A percentile compares a stretch with the other conserved stretches of the same genome.
Evolutionary conservation across 805 yeast genomes (phyloP).

Genomic region (Yarrowia osloensis): DNA sequence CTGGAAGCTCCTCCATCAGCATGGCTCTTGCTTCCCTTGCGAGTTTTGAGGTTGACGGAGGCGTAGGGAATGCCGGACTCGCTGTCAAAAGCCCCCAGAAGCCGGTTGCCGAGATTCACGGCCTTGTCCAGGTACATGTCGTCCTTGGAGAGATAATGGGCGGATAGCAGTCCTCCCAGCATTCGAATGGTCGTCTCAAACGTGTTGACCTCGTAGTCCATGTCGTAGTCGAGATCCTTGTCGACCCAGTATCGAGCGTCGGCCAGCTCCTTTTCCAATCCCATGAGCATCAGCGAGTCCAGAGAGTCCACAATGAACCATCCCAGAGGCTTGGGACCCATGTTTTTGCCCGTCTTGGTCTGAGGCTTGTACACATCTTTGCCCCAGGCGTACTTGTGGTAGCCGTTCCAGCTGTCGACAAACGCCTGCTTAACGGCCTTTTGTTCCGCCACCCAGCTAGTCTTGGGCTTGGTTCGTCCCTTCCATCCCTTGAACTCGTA

Average conservation of each 20-base stretch:
- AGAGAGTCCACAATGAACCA: conserved; percentile 90
- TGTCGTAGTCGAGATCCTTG: conserved; percentile 65
- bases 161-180: conserved; percentile 90
- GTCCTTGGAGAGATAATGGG: conserved; percentile 68
- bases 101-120: conserved; percentile 69
- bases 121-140: conserved; percentile 77
- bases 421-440: conserved; percentile 66
- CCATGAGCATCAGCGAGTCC: conserved; percentile 82
- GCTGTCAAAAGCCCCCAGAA: conserved; percentile 68
- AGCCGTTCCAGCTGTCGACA: conserved; percentile 74
- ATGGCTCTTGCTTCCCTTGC: conserved; percentile 61
- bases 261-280: conserved; percentile 56
- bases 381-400: conserved; percentile 80
- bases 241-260: conserved; percentile 75
- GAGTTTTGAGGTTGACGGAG: conserved; percentile 68
- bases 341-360: conserved; percentile 61
- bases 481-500: conserved; percentile 30
- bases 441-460: conserved; percentile 53
- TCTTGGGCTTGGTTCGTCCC: conserved; percentile 26
- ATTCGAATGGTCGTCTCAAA: conserved; percentile 94
- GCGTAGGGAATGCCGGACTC: conserved; percentile 74
- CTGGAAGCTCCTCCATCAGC: conserved; percentile 77
- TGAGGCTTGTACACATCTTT: conserved; percentile 74
- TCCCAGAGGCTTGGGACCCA: conserved; percentile 82
- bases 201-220: conserved; percentile 74